Evolutionary conservation across 225 moss, liverwort and hornwort species (phyloP).

Genomic region (Marchantia paleacea): DNA sequence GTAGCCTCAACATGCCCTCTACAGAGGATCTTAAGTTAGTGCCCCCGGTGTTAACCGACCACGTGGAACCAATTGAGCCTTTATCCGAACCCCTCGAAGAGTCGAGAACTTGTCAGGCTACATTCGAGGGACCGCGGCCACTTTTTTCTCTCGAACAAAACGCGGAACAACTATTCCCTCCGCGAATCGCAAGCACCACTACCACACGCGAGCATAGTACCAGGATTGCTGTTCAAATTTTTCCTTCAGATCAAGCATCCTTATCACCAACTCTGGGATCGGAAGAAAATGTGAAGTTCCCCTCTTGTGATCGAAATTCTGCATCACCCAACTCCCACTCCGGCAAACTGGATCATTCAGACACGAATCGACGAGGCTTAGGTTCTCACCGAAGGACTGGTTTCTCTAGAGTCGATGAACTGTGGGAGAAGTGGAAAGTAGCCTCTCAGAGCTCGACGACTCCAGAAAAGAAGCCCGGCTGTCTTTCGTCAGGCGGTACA

Average conservation of each 20-base stretch:
- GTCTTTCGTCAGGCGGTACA: not conserved
- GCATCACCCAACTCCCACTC: not conserved
- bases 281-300: not conserved
- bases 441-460: slow-evolving; percentile 8
- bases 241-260: not conserved
- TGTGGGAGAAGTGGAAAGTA: slow-evolving; percentile 60
- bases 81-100: not conserved
- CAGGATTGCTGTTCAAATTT: not conserved
- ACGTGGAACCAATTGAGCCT: not conserved
- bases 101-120: not conserved
- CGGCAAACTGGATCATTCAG: not conserved
- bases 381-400: slow-evolving; percentile 4
- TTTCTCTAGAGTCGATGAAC: slow-evolving; percentile 54
- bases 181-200: not conserved
- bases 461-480: slow-evolving; percentile 32
- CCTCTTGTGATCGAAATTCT: not conserved
- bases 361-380: not conserved
- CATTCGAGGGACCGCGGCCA: not conserved
- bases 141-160: not conserved
- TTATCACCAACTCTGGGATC: not conserved
- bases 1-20: not conserved
- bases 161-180: not conserved
- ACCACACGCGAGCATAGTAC: not conserved
- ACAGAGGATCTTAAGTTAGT: not conserved
- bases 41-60: not conserved